These are phyloP conservation scores for Colletotrichum kahawae DNA, from an alignment of 2,329 filamentous ascomycete species.

Conservation along the genomic window DNA sequence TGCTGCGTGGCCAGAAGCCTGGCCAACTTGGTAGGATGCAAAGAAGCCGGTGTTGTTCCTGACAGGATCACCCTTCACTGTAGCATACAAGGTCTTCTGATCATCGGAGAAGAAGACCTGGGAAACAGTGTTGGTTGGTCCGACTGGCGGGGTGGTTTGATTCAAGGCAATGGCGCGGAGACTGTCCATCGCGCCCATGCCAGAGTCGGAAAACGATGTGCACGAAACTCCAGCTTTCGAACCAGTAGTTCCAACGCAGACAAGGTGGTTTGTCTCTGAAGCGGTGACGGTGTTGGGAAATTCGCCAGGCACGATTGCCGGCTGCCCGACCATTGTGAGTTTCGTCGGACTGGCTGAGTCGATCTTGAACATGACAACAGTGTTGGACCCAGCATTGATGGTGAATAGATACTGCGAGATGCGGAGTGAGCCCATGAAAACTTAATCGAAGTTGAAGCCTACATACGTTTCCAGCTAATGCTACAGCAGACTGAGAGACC, in stretches of 20 bases:
- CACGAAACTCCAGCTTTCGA: conserved; percentile 50
- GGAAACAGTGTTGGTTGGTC: conserved; percentile 63
- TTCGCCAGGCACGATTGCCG: conserved; percentile 50
- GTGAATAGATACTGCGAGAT: conserved; percentile 47
- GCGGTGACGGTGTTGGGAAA: conserved; percentile 59
- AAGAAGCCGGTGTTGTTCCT: conserved; percentile 63
- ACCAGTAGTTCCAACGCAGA: conserved; percentile 53
- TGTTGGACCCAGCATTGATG: conserved; percentile 60
- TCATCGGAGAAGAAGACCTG: conserved; percentile 65
- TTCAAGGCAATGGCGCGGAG: conserved; percentile 52
- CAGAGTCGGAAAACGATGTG: conserved; percentile 39
- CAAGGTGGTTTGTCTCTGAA: conserved; percentile 44
- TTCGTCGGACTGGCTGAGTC: conserved; percentile 43
- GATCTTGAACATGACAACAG: conserved; percentile 54
- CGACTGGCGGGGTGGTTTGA: conserved; percentile 63
- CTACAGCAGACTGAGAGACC: conserved; percentile 54
- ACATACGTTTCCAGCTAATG: conserved; percentile 54
- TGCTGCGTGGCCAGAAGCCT: not conserved
- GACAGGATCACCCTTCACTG: conserved; percentile 64
- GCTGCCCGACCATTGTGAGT: conserved; percentile 47
- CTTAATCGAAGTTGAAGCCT: not conserved
- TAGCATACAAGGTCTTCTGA: conserved; percentile 54
- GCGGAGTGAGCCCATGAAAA: not conserved
- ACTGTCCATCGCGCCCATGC: conserved; percentile 47
- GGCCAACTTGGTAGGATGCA: conserved; percentile 51